Conservation (phyloP, 352 stramenopile species). For the Thraustochytrium striatum region DNA sequence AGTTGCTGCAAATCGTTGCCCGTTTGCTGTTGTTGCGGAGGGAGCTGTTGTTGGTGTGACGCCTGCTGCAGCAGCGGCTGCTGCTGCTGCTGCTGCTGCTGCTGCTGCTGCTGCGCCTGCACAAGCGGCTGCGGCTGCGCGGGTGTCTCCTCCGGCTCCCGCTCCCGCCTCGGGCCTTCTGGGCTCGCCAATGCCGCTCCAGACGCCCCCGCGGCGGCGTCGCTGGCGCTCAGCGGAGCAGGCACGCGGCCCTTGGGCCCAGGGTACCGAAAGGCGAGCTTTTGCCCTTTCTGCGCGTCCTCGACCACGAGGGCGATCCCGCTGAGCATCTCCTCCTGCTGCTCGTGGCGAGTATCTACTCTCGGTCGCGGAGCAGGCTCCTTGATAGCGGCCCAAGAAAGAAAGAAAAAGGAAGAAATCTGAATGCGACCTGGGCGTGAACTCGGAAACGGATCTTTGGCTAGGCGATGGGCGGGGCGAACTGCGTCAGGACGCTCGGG, state of each 20-base stretch:
- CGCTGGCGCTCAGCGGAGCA: neutral
- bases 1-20: neutral
- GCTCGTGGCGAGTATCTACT: no score
- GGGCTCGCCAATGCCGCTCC: neutral
- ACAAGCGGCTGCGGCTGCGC: neutral
- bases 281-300: conserved; percentile 31
- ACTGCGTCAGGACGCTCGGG: no score
- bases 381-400: no score
- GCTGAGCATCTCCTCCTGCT: neutral
- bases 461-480: no score
- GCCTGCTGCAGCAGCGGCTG: neutral
- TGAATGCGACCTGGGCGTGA: no score
- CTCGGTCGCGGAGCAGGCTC: no score
- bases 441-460: no score
- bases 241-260: neutral
- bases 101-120: neutral
- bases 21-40: neutral
- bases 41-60: neutral
- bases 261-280: conserved; percentile 41
- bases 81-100: neutral
- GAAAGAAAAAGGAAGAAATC: no score
- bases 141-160: neutral
- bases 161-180: neutral
- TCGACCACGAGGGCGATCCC: conserved; percentile 42
- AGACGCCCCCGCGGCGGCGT: neutral